phyloP scores from a whole-genome alignment of 2,329 filamentous ascomycete genomes.

The Ascochyta pisi region DNA sequence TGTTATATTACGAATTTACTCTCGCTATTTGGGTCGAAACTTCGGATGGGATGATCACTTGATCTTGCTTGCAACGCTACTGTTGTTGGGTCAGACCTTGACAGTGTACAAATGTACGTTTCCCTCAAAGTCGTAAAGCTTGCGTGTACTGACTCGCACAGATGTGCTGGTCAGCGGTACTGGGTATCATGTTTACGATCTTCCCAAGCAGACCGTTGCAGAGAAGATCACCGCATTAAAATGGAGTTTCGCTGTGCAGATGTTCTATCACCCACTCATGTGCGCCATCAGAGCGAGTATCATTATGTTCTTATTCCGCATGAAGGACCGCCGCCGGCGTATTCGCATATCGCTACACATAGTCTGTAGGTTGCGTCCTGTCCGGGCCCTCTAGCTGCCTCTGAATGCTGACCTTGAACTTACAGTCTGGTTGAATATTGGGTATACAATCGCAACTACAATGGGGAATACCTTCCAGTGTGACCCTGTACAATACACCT shows the following conservation, averaged over 20 bases:
- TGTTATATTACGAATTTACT: conserved; percentile 35
- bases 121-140: too few species aligned
- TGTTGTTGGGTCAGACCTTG: conserved; percentile 34
- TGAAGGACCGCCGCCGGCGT: conserved; percentile 40
- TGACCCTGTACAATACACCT: conserved; percentile 40
- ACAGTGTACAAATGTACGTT: conserved; percentile 35
- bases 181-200: conserved; percentile 42
- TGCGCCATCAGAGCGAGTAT: conserved; percentile 47
- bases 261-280: conserved; percentile 50
- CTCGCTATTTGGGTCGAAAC: conserved; percentile 40
- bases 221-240: conserved; percentile 36
- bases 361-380: conserved; percentile 29
- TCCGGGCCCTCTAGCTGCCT: neutral
- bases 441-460: conserved; percentile 44
- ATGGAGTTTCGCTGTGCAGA: conserved; percentile 48
- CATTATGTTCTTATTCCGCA: conserved; percentile 48
- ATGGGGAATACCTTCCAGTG: conserved; percentile 48
- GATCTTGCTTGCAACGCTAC: conserved; percentile 34
- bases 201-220: conserved; percentile 38
- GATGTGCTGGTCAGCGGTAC: conserved; percentile 42
- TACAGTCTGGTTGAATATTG: conserved; percentile 44
- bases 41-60: conserved; percentile 46
- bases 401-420: neutral
- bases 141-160: conserved; percentile 11
- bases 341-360: conserved; percentile 42